Evolutionary conservation across 768 basidiomycete genomes (phyloP).

Genomic region (Mycena albidolilacea): DNA sequence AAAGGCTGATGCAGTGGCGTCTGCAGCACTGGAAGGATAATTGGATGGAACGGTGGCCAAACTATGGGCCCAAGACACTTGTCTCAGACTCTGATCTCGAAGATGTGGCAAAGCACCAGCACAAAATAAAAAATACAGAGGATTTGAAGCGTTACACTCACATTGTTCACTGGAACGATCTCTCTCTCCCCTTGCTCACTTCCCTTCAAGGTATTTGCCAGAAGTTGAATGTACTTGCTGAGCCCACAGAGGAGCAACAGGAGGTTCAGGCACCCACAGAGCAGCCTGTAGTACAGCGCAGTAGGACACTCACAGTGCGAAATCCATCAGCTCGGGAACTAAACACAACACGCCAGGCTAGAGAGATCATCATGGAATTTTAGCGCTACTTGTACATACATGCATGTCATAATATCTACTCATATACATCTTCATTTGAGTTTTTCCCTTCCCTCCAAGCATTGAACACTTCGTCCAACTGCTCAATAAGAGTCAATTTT

Average conservation of each 20-base stretch:
- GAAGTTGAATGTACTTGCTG: too few species aligned
- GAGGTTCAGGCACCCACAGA: not conserved
- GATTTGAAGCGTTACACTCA: not conserved
- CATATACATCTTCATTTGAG: not conserved
- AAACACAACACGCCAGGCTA: too few species aligned
- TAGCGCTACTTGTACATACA: not conserved
- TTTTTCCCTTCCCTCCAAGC: not conserved
- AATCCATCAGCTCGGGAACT: too few species aligned
- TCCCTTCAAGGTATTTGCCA: not conserved
- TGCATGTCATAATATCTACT: not conserved
- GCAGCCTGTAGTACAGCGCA: not conserved
- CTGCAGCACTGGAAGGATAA: not conserved
- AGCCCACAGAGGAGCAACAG: not conserved
- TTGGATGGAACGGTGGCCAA: not conserved
- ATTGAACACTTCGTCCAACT: not conserved
- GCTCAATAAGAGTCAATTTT: not conserved
- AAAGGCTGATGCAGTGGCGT: not conserved
- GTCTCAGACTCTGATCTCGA: conserved; percentile 1
- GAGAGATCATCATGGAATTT: not conserved
- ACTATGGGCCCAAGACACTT: not conserved
- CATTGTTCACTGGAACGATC: not conserved
- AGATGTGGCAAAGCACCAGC: not conserved
- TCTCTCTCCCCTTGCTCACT: not conserved
- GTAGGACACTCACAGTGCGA: too few species aligned
- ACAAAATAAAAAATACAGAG: not conserved